Evolutionary conservation across 2,329 filamentous ascomycete species (phyloP), one percentile per base, ranked within the genome.

Genomic region (Xylariaceae sp.): DNA sequence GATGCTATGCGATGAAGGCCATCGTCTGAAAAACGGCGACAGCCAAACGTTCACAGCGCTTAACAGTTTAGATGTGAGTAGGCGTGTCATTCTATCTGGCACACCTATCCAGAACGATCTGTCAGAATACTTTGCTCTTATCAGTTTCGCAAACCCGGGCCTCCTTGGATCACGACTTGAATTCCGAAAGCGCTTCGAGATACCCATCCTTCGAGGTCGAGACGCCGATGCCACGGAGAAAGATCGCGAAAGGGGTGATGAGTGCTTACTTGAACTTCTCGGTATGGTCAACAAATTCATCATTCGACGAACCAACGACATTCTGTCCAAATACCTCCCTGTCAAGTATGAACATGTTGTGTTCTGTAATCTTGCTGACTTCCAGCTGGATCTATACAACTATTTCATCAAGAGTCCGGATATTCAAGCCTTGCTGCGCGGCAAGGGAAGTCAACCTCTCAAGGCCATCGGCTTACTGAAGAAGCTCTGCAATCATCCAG

Each of bases 341-440:
- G 87, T 97, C 78, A 99, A 99, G 78, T 99, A 99, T 75, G 94
- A 99, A 74, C 94, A 99, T 72, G 94, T 99, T 35, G 94, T 99
- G 0, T 99, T 99, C 76, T 99, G 94, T 80, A 93, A 93, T 68
- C 82, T 96, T 51, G 89, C 94, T 13, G 89, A 90, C 0, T 97
- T 99, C 76, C 94, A 99, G 74, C 82, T 92, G 57, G 90, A 90
- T 66, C 79, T 99, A 1, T 99, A 99, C 79, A 96, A 96, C 70
- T 90, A 97, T 74, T 99, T 99, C 74, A 92, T 99, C 74, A 90
- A 89, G 53, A 97, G 92, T 61, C 93, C 94, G 0, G 90, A 96
- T 62, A 97, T 99, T 69, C 92, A 95, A 72, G 92, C 89, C 56
- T 79, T 99, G 50, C 82, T 99, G 42, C 86, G 90, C 65, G 94